Evolutionary conservation across 1,284 basidiomycete genomes (phyloP).

Genomic region (Anthracocystis setariae): DNA sequence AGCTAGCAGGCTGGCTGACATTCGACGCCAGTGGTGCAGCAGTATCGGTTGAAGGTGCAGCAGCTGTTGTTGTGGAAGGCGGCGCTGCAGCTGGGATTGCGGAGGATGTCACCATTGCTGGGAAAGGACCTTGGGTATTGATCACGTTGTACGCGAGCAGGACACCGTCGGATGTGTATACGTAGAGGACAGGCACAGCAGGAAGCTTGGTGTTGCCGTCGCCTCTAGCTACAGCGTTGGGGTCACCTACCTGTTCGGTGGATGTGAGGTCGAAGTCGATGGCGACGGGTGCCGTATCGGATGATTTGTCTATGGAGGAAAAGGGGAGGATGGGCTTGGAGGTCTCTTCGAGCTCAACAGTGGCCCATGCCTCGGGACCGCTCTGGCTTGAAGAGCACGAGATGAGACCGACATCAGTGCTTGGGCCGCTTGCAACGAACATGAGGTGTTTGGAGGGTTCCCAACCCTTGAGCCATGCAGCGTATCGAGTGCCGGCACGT

Average conservation of each 20-base stretch:
- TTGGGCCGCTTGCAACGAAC: conserved; percentile 78
- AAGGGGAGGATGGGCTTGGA: conserved; percentile 76
- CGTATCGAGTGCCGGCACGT: conserved; percentile 73
- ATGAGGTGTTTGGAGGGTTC: conserved; percentile 74
- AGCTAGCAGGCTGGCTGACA: conserved; percentile 8
- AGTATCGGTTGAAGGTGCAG: conserved; percentile 11
- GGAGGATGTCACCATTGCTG: conserved; percentile 65
- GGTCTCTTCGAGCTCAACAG: conserved; percentile 79
- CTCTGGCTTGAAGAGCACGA: conserved; percentile 68
- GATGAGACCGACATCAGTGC: conserved; percentile 79
- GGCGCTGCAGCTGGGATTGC: conserved; percentile 5
- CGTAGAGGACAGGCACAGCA: conserved; percentile 76
- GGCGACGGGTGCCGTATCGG: conserved; percentile 78
- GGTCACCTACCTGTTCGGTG: conserved; percentile 71
- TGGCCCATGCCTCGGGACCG: conserved; percentile 74
- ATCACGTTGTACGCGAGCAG: conserved; percentile 80
- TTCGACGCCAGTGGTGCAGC: conserved; percentile 13
- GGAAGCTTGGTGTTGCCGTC: conserved; percentile 69
- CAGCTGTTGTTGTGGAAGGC: conserved; percentile 6
- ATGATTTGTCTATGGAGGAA: conserved; percentile 73
- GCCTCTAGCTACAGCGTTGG: conserved; percentile 71
- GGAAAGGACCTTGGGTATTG: conserved; percentile 71
- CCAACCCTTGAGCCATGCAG: conserved; percentile 75
- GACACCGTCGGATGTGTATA: conserved; percentile 83
- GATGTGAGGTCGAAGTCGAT: conserved; percentile 78